These are phyloP conservation scores for Buxus sempervirens DNA, from an alignment of 164 flowering plant genomes.

Conservation along the genomic window DNA sequence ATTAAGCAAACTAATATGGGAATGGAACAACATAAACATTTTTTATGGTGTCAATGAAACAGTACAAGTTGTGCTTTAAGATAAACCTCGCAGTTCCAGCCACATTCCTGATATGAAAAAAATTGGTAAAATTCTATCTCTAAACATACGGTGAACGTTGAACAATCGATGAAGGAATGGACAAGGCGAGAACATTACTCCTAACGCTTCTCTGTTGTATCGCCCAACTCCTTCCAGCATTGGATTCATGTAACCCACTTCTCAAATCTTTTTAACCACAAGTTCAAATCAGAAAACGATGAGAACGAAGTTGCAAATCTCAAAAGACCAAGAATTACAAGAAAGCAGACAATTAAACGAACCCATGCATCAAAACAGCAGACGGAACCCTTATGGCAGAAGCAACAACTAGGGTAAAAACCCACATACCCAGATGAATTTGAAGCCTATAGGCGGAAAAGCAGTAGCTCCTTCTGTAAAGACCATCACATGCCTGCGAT, in stretches of 20 bases:
- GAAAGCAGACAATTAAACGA: conserved; percentile 2
- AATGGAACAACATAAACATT: too few relatives aligned
- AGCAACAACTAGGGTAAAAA: not conserved
- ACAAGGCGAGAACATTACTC: conserved; percentile 24
- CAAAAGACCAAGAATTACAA: not conserved
- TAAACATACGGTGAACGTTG: conserved; percentile 39
- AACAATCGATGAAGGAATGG: conserved; percentile 14
- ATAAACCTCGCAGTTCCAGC: not conserved
- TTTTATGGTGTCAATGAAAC: too few relatives aligned
- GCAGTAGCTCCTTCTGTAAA: conserved; percentile 21
- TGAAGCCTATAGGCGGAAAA: conserved; percentile 18
- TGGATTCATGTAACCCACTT: conserved; percentile 19
- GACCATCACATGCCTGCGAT: conserved; percentile 15
- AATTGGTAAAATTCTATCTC: not conserved
- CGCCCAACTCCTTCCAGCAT: conserved; percentile 23
- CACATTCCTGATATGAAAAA: not conserved
- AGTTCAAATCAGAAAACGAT: conserved; percentile 5
- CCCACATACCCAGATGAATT: conserved; percentile 34
- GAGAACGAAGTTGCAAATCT: not conserved
- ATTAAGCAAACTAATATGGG: too few relatives aligned
- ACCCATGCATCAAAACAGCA: not conserved
- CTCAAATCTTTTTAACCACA: conserved; percentile 16
- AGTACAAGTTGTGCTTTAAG: too few relatives aligned
- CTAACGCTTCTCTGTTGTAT: conserved; percentile 14
- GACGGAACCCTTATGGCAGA: not conserved